A percentile compares a stretch with the other conserved stretches of the same genome.
These are phyloP conservation scores for Eucalyptus camaldulensis DNA, from an alignment of 345 rosid species.

Conservation along the genomic window DNA sequence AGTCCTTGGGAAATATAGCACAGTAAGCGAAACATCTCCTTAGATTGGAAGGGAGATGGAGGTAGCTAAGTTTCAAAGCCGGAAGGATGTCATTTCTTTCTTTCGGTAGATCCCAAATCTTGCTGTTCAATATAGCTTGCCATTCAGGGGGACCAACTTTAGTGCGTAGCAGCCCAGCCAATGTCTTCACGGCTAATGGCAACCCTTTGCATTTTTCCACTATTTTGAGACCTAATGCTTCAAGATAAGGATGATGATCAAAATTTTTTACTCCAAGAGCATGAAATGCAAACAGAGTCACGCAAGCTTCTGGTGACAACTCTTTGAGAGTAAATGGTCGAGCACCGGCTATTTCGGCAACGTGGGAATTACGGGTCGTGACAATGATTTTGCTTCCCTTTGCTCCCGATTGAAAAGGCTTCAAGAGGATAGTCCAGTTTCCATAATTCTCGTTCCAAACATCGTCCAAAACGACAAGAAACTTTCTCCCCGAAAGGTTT, in stretches of 20 bases:
- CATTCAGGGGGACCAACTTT: accelerated
- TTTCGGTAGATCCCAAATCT: background rate
- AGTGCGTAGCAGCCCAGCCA: background rate
- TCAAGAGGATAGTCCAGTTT: accelerated
- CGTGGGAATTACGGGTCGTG: background rate
- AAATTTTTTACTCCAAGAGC: background rate
- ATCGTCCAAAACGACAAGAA: too few relatives aligned
- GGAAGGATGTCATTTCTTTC: background rate
- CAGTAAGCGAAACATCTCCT: background rate
- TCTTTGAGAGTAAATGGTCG: accelerated
- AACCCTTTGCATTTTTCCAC: background rate
- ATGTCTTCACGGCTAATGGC: background rate
- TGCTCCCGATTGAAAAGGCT: too few relatives aligned
- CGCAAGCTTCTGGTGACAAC: background rate
- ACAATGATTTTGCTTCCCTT: background rate
- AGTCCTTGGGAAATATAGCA: background rate
- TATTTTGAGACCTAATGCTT: background rate
- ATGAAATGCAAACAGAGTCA: background rate
- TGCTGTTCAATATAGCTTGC: background rate
- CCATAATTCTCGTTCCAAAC: accelerated
- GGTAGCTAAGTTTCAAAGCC: background rate
- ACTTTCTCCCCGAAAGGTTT: too few relatives aligned
- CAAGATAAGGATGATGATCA: too few relatives aligned
- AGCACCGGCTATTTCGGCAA: background rate
- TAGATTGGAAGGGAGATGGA: background rate